These are phyloP conservation scores for Allomyces macrogynus DNA, from an alignment of 192 early-diverging fungal species.

Conservation along the genomic window DNA sequence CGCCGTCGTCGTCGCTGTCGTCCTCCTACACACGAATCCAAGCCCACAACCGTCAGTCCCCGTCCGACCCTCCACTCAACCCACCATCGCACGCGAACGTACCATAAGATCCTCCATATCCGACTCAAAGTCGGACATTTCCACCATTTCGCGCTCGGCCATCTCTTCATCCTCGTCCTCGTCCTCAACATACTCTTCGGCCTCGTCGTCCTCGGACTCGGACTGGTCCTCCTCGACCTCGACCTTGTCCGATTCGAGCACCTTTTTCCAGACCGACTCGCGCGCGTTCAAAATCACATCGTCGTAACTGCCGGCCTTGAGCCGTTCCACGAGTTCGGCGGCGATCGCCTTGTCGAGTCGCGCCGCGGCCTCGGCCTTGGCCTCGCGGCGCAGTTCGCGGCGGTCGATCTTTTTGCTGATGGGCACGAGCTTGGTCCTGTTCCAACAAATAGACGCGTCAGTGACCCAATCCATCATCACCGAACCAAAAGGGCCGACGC, in stretches of 20 bases:
- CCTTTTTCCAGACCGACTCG: constrained; percentile 69
- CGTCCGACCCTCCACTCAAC: too few relatives aligned
- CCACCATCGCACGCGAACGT: background rate
- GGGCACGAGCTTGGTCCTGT: constrained; percentile 47
- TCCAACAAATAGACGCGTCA: constrained; percentile 1
- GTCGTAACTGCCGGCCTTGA: constrained; percentile 85
- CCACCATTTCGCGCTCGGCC: constrained; percentile 28
- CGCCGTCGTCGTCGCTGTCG: constrained; percentile 3
- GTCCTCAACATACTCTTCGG: constrained; percentile 27
- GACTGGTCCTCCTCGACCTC: constrained; percentile 47
- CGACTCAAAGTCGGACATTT: constrained; percentile 1
- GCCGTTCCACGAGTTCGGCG: constrained; percentile 79
- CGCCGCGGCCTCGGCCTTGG: constrained; percentile 77
- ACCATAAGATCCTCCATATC: constrained; percentile 30
- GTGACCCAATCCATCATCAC: background rate
- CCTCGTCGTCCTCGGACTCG: constrained; percentile 46
- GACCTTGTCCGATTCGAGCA: constrained; percentile 54
- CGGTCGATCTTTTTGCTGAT: constrained; percentile 90
- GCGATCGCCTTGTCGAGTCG: constrained; percentile 79
- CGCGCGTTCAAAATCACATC: constrained; percentile 91
- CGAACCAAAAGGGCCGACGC: background rate
- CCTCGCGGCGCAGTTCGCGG: constrained; percentile 64
- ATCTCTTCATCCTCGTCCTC: constrained; percentile 25
- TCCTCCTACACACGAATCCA: background rate
- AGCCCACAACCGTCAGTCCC: background rate